A percentile compares a stretch with the other conserved stretches of the same genome.
Evolutionary conservation across 2,329 filamentous ascomycete species (phyloP).

Genomic region (Dendryphion nanum): DNA sequence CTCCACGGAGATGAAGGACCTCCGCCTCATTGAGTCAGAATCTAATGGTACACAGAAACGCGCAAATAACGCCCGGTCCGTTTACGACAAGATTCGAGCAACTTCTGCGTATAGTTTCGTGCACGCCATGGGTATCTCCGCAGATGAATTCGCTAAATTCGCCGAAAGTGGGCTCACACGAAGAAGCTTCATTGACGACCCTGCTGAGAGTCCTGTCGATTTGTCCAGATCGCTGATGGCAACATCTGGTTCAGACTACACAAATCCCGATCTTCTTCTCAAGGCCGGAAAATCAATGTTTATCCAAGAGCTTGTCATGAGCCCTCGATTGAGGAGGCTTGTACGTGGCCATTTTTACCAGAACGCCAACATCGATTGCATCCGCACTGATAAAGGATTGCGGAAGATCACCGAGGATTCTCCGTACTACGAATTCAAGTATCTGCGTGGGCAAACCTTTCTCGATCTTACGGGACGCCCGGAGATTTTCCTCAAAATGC

Average conservation of each 20-base stretch:
- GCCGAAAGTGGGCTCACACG: constrained; percentile 75
- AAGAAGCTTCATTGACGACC: constrained; percentile 68
- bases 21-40: constrained; percentile 62
- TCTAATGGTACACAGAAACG: constrained; percentile 70
- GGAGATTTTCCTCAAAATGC: constrained; percentile 93
- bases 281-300: constrained; percentile 82
- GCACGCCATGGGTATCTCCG: constrained; percentile 83
- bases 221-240: constrained; percentile 77
- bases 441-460: constrained; percentile 85
- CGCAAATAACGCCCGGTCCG: constrained; percentile 75
- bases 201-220: constrained; percentile 75
- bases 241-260: constrained; percentile 66
- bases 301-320: constrained; percentile 84
- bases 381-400: constrained; percentile 88
- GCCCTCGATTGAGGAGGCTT: constrained; percentile 84
- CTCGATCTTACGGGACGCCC: constrained; percentile 77
- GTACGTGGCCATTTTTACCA: constrained; percentile 82
- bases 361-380: constrained; percentile 80
- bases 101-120: constrained; percentile 80
- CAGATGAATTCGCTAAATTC: constrained; percentile 86
- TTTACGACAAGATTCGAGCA: constrained; percentile 81
- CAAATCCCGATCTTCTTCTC: constrained; percentile 72
- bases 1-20: constrained; percentile 75
- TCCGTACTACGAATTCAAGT: constrained; percentile 97
- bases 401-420: constrained; percentile 93